phyloP scores from a whole-genome alignment of 164 flowering plant genomes.

The Aristolochia californica region DNA sequence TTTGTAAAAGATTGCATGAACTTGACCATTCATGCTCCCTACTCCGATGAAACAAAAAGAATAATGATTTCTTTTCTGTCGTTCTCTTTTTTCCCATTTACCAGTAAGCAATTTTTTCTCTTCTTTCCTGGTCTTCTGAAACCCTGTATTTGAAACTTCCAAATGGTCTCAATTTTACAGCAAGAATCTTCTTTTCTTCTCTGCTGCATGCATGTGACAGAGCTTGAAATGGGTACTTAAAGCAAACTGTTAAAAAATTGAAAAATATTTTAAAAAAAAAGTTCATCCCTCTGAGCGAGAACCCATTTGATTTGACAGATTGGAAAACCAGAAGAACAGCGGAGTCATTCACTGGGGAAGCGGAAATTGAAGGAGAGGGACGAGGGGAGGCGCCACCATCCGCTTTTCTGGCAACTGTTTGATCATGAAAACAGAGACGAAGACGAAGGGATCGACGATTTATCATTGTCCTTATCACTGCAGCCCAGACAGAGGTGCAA shows the following conservation, averaged over 20 bases:
- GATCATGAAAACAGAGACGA: not conserved
- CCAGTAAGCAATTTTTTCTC: not conserved
- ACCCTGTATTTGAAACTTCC: not conserved
- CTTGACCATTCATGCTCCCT: not conserved
- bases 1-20: constrained; percentile 3
- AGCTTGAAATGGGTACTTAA: too few species aligned
- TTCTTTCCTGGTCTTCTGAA: not conserved
- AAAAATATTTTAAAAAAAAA: too few species aligned
- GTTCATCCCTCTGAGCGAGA: not conserved
- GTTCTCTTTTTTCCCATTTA: not conserved
- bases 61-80: not conserved
- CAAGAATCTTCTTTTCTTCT: too few species aligned
- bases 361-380: constrained; percentile 1
- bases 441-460: constrained; percentile 17
- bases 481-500: constrained; percentile 27
- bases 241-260: too few species aligned
- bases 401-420: not conserved
- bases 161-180: too few species aligned
- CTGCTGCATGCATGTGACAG: too few species aligned
- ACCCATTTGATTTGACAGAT: not conserved
- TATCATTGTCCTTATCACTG: constrained; percentile 46
- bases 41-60: not conserved
- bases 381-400: not conserved
- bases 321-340: constrained; percentile 2
- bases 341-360: not conserved